Base-by-base conservation (phyloP, 257 asterid genomes). In the Osmanthus fragrans region DNA sequence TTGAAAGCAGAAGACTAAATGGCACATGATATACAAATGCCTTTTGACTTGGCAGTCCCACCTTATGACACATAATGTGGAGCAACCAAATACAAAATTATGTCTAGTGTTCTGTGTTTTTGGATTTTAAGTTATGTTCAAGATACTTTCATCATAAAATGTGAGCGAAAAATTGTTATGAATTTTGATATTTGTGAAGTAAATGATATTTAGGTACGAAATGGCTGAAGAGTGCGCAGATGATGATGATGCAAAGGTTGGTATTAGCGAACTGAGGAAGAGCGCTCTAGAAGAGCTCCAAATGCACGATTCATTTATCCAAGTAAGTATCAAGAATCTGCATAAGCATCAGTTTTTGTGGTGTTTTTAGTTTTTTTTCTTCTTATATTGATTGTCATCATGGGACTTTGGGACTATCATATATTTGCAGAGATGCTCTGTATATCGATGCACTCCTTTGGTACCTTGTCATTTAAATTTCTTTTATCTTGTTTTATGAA, bases 191-290 rank as follows among this genome's bases (percentile, higher is more conserved):
- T 42, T 82, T 73, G 58, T 51, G 73, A 51, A 32, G 70, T 77
- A 78, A 47, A 54, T 77, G 56, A 79, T 56, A 74, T 74, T 74
- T 87, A 96, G 98, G 85, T 96, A 85, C 88, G 97, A 90, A 84
- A 74, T 90, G 90, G 97, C 97, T 68, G 92, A 85, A 84, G 94
- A 88, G 80, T 88, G 85, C 82, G 92, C 99, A 5, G 98, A 96
- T 79, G 99, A 93, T 67, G 99, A 96, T 83, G 99, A 93, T 81
- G 98, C 92, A 60, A 96, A 89, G 89, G 79, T 80, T 70, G 95
- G 85, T 70, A 90, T 92, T 49, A 73, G 13, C 45, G 85, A 89
- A 79, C 82, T 96, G 88, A 79, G 89, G 73, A 86, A 84, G 85
- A 73, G 65, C 80, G 84, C 89, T 64, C 84, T 89, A n/a, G 82